Evolutionary conservation across 768 basidiomycete genomes (phyloP).

Genomic region (Tubosaeta sp.): DNA sequence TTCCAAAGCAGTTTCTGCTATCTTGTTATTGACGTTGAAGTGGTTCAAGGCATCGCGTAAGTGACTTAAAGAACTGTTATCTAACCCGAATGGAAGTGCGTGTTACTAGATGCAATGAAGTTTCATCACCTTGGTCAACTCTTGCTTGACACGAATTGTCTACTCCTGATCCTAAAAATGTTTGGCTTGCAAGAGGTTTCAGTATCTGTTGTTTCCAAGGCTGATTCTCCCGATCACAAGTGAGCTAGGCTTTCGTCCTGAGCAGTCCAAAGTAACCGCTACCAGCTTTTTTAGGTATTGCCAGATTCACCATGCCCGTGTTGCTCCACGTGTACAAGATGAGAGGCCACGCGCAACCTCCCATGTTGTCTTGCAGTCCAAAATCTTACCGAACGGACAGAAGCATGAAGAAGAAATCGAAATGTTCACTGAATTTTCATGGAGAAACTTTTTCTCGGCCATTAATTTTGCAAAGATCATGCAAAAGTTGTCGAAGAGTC

Average conservation of each 20-base stretch:
- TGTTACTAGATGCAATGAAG: slow-evolving; percentile 86
- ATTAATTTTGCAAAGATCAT: slow-evolving; percentile 98
- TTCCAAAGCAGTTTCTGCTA: slow-evolving; percentile 95
- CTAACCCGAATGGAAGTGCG: neutral
- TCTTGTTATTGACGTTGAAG: slow-evolving; percentile 82
- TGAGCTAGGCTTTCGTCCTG: slow-evolving; percentile 30
- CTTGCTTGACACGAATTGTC: slow-evolving; percentile 90
- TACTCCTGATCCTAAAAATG: slow-evolving; percentile 93
- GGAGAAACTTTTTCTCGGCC: slow-evolving; percentile 95
- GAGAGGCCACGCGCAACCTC: slow-evolving; percentile 57
- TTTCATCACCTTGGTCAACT: slow-evolving; percentile 97
- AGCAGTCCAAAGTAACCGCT: slow-evolving; percentile 4
- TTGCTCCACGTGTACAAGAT: slow-evolving; percentile 59
- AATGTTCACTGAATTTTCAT: slow-evolving; percentile 89
- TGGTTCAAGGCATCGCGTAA: slow-evolving; percentile 99
- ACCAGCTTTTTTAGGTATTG: slow-evolving; percentile 95
- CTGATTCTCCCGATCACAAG: slow-evolving; percentile 87
- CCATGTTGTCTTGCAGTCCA: slow-evolving; percentile 53
- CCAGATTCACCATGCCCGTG: slow-evolving; percentile 68
- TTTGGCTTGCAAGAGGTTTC: slow-evolving; percentile 95
- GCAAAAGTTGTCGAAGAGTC: slow-evolving; percentile 94
- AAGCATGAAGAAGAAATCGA: slow-evolving; percentile 85
- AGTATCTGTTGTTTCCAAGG: slow-evolving; percentile 77
- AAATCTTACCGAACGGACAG: slow-evolving; percentile 65
- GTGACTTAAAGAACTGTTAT: slow-evolving; percentile 28